A percentile compares a stretch with the other conserved stretches of the same genome.
These are phyloP conservation scores for Musa troglodytarum DNA, from an alignment of 176 grass and related monocot species.

Conservation along the genomic window DNA sequence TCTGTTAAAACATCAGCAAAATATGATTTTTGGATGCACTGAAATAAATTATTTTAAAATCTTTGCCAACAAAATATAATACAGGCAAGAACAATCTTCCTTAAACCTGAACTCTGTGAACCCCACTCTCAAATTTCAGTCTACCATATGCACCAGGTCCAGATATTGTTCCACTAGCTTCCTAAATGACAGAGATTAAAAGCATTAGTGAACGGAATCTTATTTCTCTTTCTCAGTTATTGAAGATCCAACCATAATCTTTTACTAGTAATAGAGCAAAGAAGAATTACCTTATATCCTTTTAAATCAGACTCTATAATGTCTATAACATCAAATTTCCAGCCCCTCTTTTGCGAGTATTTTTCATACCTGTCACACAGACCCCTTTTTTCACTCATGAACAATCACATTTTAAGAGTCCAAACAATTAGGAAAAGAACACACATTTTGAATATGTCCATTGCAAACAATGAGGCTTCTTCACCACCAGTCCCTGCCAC, in stretches of 20 bases:
- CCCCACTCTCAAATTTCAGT: constrained; percentile 85
- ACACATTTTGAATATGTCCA: constrained; percentile 94
- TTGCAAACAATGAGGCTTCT: constrained; percentile 90
- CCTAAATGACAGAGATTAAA: constrained; percentile 25
- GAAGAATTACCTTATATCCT: constrained; percentile 73
- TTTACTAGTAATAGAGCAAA: background rate
- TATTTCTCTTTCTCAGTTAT: background rate
- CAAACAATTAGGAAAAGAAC: constrained; percentile 2
- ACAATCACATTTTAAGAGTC: background rate
- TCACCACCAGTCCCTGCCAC: constrained; percentile 82
- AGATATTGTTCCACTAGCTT: constrained; percentile 94
- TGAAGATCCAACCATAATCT: background rate
- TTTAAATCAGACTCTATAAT: constrained; percentile 79
- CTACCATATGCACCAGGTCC: constrained; percentile 69
- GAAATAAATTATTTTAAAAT: background rate
- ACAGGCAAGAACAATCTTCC: background rate
- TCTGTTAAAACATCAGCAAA: constrained; percentile 31
- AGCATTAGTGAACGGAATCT: background rate
- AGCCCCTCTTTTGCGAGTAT: constrained; percentile 74
- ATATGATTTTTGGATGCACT: background rate
- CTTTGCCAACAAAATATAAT: background rate
- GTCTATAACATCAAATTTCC: constrained; percentile 87
- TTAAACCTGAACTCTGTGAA: constrained; percentile 94
- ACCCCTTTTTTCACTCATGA: constrained; percentile 4
- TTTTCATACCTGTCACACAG: constrained; percentile 59